Base-by-base conservation (phyloP, 106 monocot species). In the Acorus calamus region DNA sequence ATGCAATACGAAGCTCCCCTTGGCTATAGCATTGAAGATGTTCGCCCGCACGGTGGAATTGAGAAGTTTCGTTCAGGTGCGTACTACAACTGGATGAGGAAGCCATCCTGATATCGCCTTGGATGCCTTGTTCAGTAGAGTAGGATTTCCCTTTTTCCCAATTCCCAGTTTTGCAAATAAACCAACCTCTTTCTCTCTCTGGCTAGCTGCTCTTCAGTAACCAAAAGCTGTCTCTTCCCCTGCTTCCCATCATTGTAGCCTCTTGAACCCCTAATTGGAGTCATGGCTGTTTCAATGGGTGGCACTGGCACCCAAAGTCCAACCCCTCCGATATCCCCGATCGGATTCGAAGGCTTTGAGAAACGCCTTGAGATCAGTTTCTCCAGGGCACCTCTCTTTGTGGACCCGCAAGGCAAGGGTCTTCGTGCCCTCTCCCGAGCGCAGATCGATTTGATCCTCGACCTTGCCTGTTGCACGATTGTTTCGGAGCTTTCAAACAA, bases 331-430 rank as follows among this genome's bases (percentile, higher is more conserved):
- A 57, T 55, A 54, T 84, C 83, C 3, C 59, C 84, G 1, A 94
- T 94, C 13, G 94, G 94, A 6, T 96, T 96, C 46, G 94, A 94
- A 77, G 94, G 94, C n/a, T 94, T 71, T 47, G 89, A 94, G 73
- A 94, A 94, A 66, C 86, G 89, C 62, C 81, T 96, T 0, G 89
- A 96, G 61, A 80, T 96, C 6, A 76, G 84, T 3, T 89, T 96
- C 74, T 84, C 81, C 5, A 69, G 75, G 14, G 83, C 83, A 2
- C 76, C 81, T 42, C 14, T 89, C 61, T 79, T 77, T 69, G 58
- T 71, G 2, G 86, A 86, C 50, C 78, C 89, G 2, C 56, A 77
- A 3, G 77, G 85, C 8, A 55, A n/a, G 3, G 89, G 89, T 6
- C 84, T 94, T 4, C 86, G 89, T 2, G 65, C 81, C 11, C 79